Percentiles rank a stretch among this genome's conserved stretches.
These are phyloP conservation scores for Penicillium fimorum DNA, from an alignment of 495 filamentous ascomycete genomes.

Conservation along the genomic window DNA sequence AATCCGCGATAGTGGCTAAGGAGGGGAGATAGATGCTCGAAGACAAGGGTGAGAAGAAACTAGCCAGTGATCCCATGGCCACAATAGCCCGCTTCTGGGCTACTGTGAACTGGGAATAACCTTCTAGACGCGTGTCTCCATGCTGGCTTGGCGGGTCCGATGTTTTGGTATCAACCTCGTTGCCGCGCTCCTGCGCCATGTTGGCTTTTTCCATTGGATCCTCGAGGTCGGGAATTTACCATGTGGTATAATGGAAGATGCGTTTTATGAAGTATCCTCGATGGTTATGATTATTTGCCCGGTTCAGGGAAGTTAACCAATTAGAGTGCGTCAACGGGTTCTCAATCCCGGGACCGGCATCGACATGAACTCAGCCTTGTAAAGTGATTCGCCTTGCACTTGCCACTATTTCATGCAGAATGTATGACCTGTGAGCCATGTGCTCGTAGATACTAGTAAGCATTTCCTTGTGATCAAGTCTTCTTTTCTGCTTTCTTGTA, in stretches of 20 bases:
- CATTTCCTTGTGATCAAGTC: background rate
- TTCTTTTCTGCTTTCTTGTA: background rate
- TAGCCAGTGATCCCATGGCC: constrained; percentile 18
- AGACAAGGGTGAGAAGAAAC: constrained; percentile 42
- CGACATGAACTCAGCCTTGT: background rate
- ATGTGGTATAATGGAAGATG: constrained; percentile 4
- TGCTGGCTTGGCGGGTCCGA: background rate
- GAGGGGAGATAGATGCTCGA: constrained; percentile 49
- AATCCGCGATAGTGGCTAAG: constrained; percentile 33
- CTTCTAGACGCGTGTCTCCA: background rate
- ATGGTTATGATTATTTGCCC: background rate
- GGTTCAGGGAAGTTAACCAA: constrained; percentile 8
- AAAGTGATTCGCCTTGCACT: background rate
- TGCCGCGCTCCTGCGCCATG: background rate
- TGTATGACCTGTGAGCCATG: background rate
- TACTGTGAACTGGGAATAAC: constrained; percentile 16
- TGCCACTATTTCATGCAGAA: background rate
- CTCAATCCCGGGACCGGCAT: constrained; percentile 9
- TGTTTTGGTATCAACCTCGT: background rate
- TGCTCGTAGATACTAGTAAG: background rate
- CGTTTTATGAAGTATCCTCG: constrained; percentile 1
- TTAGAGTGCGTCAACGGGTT: background rate
- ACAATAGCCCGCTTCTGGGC: constrained; percentile 17
- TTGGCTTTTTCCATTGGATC: background rate
- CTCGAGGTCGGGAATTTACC: constrained; percentile 1